Evolutionary conservation across 768 basidiomycete species (phyloP).

Genomic region (Lentinula detonsa): DNA sequence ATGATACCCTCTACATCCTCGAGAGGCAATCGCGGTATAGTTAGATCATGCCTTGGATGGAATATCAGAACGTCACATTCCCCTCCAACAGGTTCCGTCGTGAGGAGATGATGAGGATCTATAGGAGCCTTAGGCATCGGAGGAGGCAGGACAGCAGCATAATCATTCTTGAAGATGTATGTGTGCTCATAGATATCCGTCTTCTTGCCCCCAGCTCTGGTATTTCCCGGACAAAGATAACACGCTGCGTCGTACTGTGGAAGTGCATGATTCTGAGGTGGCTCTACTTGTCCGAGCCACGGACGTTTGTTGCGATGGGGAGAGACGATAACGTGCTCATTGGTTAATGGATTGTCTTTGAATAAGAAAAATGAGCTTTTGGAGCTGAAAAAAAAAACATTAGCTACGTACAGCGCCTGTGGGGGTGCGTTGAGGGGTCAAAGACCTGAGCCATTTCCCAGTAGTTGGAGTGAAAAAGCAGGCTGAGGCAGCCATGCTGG

Average conservation of each 20-base stretch:
- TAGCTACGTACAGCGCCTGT: conserved; percentile 55
- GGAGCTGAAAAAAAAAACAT: neutral
- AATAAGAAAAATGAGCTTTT: conserved; percentile 1
- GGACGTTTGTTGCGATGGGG: conserved; percentile 89
- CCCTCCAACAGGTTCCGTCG: conserved; percentile 65
- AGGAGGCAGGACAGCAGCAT: conserved; percentile 67
- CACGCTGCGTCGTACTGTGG: conserved; percentile 68
- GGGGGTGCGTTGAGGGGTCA: conserved; percentile 58
- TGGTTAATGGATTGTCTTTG: conserved; percentile 75
- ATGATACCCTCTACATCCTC: conserved; percentile 61
- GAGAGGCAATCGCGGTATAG: conserved; percentile 59
- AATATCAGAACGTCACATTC: conserved; percentile 87
- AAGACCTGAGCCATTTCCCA: conserved; percentile 31
- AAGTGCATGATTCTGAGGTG: conserved; percentile 43
- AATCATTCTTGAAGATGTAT: conserved; percentile 77
- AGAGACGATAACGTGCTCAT: conserved; percentile 76
- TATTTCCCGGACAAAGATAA: conserved; percentile 86
- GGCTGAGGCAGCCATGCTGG: neutral
- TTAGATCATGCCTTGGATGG: conserved; percentile 81
- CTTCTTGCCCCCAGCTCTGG: conserved; percentile 59
- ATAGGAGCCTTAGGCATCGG: conserved; percentile 49
- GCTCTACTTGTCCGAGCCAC: conserved; percentile 85
- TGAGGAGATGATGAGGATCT: conserved; percentile 55
- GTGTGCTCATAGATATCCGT: conserved; percentile 69
- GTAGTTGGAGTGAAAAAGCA: neutral